Percentiles rank a stretch among this genome's conserved stretches.
phyloP scores from a whole-genome alignment of 2,329 filamentous ascomycete genomes.

The Clonostachys chloroleuca region DNA sequence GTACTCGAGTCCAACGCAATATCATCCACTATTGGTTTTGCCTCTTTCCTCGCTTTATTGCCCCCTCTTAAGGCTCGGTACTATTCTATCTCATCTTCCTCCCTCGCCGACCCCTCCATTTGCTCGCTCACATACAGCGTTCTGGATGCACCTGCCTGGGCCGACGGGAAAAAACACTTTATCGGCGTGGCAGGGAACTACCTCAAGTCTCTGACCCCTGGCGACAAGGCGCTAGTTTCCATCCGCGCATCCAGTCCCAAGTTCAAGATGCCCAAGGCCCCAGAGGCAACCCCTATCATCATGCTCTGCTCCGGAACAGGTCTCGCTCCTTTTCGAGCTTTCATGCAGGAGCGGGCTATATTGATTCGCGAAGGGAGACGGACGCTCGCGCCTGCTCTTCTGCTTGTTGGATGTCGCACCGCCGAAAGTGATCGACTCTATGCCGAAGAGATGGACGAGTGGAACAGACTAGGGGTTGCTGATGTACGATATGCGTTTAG shows the following conservation, averaged over 20 bases:
- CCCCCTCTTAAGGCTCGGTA: too few relatives aligned
- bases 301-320: slow-evolving; percentile 50
- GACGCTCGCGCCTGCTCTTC: slow-evolving; percentile 52
- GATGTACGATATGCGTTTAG: slow-evolving; percentile 54
- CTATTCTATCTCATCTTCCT: slow-evolving; percentile 68
- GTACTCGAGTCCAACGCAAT: too few relatives aligned
- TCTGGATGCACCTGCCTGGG: slow-evolving; percentile 50
- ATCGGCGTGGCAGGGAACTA: slow-evolving; percentile 59
- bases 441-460: slow-evolving; percentile 49
- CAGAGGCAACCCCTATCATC: slow-evolving; percentile 34
- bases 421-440: slow-evolving; percentile 56
- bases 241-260: slow-evolving; percentile 21
- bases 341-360: slow-evolving; percentile 56
- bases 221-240: slow-evolving; percentile 44
- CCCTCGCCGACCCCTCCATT: slow-evolving; percentile 50
- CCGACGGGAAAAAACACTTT: slow-evolving; percentile 39
- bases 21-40: too few relatives aligned
- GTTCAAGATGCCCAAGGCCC: slow-evolving; percentile 16
- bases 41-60: too few relatives aligned
- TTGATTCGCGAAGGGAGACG: slow-evolving; percentile 39
- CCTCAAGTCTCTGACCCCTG: slow-evolving; percentile 40
- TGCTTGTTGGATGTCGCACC: slow-evolving; percentile 61
- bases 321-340: slow-evolving; percentile 59
- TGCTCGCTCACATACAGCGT: slow-evolving; percentile 67
- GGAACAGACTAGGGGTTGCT: slow-evolving; percentile 58